A percentile compares a stretch with the other conserved stretches of the same genome.
phyloP scores from a whole-genome alignment of 805 yeast genomes.

The Cyberlindnera bimundalis region DNA sequence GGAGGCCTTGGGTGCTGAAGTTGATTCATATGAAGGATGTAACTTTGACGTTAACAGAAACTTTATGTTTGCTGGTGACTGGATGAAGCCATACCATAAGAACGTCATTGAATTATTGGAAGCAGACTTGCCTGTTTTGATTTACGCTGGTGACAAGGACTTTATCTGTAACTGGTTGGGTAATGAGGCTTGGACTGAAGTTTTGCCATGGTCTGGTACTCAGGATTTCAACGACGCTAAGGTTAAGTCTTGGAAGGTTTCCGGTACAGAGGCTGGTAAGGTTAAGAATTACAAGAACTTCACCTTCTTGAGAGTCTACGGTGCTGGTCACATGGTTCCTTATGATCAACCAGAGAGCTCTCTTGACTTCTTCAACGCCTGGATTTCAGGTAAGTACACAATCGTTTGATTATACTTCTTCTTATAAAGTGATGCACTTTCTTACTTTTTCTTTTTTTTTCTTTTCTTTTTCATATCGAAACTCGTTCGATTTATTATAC shows the following conservation, averaged over 20 bases:
- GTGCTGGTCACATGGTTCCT: slow-evolving; percentile 97
- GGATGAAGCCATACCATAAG: slow-evolving; percentile 85
- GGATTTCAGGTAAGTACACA: slow-evolving; percentile 68
- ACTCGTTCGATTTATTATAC: neutral
- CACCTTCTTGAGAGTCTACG: slow-evolving; percentile 79
- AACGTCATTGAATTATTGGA: slow-evolving; percentile 72
- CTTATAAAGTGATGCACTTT: no score
- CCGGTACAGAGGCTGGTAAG: slow-evolving; percentile 58
- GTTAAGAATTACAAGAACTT: slow-evolving; percentile 64
- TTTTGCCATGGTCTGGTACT: slow-evolving; percentile 61
- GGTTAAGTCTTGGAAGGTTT: slow-evolving; percentile 44
- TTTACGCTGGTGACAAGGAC: slow-evolving; percentile 96
- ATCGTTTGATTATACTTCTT: slow-evolving; percentile 15
- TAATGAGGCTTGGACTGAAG: slow-evolving; percentile 80
- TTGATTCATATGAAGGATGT: slow-evolving; percentile 70
- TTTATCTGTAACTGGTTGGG: slow-evolving; percentile 97
- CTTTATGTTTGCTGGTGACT: slow-evolving; percentile 85
- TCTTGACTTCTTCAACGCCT: slow-evolving; percentile 77
- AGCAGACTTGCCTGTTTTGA: slow-evolving; percentile 70
- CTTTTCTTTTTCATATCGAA: neutral
- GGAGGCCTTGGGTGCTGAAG: slow-evolving; percentile 87
- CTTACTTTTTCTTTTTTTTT: neutral
- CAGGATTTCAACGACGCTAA: slow-evolving; percentile 48
- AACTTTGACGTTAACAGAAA: slow-evolving; percentile 74
- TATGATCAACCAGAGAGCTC: slow-evolving; percentile 79